Conservation (phyloP, 306 rosid genomes). For the Vicia sativa region DNA sequence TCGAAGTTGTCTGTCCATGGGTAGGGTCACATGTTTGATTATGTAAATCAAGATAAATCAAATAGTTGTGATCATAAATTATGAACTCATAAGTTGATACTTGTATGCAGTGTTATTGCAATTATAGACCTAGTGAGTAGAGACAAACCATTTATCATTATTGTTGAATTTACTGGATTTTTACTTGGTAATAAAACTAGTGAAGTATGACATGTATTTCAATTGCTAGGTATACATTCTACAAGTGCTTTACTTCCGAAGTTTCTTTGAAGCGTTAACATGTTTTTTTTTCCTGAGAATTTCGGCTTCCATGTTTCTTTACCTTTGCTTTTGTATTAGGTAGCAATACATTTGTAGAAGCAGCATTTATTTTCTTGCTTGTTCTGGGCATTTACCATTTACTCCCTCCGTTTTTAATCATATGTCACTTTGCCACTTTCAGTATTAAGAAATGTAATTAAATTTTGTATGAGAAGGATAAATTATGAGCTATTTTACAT, state of each 20-base stretch:
- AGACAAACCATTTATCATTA: neutral
- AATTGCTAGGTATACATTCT: neutral
- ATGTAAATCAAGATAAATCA: conserved; percentile 22
- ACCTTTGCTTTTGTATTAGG: neutral
- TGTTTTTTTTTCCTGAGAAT: neutral
- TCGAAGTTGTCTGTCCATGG: conserved; percentile 27
- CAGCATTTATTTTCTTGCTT: conserved; percentile 9
- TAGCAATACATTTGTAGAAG: conserved; percentile 17
- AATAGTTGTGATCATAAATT: conserved; percentile 11
- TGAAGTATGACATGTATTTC: conserved; percentile 17
- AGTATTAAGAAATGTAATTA: too few species aligned
- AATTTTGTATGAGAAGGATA: too few species aligned
- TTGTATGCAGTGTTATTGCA: conserved; percentile 22
- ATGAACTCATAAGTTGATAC: conserved; percentile 13
- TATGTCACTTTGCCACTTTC: too few species aligned
- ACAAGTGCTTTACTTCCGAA: conserved; percentile 20
- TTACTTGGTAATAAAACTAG: conserved; percentile 20
- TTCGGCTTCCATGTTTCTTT: conserved; percentile 3
- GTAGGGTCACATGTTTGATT: neutral
- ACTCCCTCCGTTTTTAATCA: too few species aligned
- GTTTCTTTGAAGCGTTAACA: conserved; percentile 3
- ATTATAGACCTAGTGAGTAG: conserved; percentile 15
- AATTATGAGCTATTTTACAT: too few species aligned
- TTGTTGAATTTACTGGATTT: conserved; percentile 14
- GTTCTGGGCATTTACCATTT: conserved; percentile 11